A percentile compares a stretch with the other conserved stretches of the same genome.
phyloP scores from a whole-genome alignment of 179 eudicot genomes.

The Silene coronaria region DNA sequence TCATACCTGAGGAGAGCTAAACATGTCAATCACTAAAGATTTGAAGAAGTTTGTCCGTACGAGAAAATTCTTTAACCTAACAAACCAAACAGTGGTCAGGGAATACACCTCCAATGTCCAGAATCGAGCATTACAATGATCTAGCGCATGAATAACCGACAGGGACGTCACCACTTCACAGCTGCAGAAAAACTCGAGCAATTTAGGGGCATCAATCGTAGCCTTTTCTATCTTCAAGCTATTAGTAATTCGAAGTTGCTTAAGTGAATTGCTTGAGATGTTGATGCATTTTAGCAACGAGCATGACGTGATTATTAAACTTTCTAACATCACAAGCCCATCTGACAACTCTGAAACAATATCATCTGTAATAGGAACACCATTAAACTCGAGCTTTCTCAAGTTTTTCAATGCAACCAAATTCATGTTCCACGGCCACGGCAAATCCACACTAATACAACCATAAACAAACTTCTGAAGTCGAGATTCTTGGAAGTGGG shows the following conservation, averaged over 20 bases:
- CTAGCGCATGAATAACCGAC: neutral
- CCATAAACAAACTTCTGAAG: neutral
- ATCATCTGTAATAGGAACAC: conserved; percentile 1
- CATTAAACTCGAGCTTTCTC: neutral
- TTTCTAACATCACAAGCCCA: conserved; percentile 10
- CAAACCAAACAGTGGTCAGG: neutral
- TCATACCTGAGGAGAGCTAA: neutral
- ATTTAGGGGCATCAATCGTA: neutral
- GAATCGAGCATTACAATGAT: neutral
- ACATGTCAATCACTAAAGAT: neutral
- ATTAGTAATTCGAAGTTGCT: neutral
- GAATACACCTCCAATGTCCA: neutral
- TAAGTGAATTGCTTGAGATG: neutral
- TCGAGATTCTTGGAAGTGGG: neutral
- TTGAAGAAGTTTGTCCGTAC: neutral
- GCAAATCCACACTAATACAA: neutral
- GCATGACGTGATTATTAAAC: neutral
- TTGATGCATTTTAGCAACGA: neutral
- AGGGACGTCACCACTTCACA: neutral
- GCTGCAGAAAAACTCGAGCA: neutral
- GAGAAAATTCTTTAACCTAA: neutral
- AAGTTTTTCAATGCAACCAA: conserved; percentile 9
- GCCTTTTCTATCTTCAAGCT: neutral
- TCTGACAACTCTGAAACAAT: neutral
- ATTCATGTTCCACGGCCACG: conserved; percentile 12